phyloP scores from a whole-genome alignment of 2,329 filamentous ascomycete species.

The Penicillium sumatraense region DNA sequence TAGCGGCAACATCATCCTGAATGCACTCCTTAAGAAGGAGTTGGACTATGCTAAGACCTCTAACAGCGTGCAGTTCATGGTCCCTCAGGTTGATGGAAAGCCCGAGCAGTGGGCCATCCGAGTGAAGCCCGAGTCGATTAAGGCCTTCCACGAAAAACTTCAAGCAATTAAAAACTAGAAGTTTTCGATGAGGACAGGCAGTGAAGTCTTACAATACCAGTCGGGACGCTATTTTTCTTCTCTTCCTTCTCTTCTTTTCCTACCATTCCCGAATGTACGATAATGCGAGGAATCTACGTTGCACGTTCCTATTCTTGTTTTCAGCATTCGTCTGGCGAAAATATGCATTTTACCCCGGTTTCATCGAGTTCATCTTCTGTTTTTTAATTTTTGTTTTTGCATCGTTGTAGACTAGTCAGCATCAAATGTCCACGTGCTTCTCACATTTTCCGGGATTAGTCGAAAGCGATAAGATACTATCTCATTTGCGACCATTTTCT shows the following conservation, averaged over 20 bases:
- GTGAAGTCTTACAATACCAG: too few relatives aligned
- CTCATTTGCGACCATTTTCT: too few relatives aligned
- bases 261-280: slow-evolving; percentile 17
- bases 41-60: slow-evolving; percentile 64
- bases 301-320: neutral
- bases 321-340: slow-evolving; percentile 10
- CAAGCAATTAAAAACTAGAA: slow-evolving; percentile 27
- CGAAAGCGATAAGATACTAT: too few relatives aligned
- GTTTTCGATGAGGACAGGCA: too few relatives aligned
- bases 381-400: neutral
- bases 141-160: slow-evolving; percentile 16
- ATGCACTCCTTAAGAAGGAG: slow-evolving; percentile 67
- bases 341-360: slow-evolving; percentile 8
- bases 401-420: neutral
- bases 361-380: neutral
- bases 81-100: slow-evolving; percentile 61
- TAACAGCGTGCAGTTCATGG: slow-evolving; percentile 50
- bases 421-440: neutral
- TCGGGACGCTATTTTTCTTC: neutral
- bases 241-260: neutral
- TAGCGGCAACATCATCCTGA: slow-evolving; percentile 73
- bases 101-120: slow-evolving; percentile 74
- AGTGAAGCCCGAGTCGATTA: slow-evolving; percentile 56
- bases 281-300: slow-evolving; percentile 11
- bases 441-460: too few relatives aligned